Base-by-base conservation (phyloP, 2,329 filamentous ascomycete species). In the Aspergillus neoniger region DNA sequence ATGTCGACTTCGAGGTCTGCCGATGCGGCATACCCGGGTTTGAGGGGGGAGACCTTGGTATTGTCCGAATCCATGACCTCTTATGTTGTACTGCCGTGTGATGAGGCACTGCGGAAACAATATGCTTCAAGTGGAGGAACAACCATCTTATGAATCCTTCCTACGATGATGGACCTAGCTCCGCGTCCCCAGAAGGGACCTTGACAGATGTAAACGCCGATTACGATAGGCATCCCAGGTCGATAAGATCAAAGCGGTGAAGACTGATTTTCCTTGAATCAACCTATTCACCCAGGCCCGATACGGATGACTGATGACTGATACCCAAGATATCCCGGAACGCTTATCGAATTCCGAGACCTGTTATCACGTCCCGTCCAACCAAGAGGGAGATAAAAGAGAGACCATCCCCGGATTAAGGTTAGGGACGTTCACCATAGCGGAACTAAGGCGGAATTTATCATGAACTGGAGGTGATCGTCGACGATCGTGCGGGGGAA, bases 311-410 rank as follows among this genome's bases (percentile, higher is more conserved):
- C 21, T 14, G 51, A 56, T 58, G 48, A 21, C 44, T 39, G 58
- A 63, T 60, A 60, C 50, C 41, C 50, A 41, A 60, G 55, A 63
- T 58, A 57, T 57, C 57, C 55, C 64, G 64, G 64, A 65, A 65
- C 41, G 55, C 50, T 47, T 57, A 53, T 59, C 47, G 58, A 64
- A 63, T 65, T 65, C 64, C 64, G 64, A 64, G 62, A 58, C 28
- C 12, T 19, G 32, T 50, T 56, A 50, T 49, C 44, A n/a, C 48
- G 17, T 12, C 41, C 53, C 39, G 53, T 30, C 25, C 44, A 50
- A 49, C 43, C 32, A 39, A 43, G 19, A 41, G 15, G 5, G 14
- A 50, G n/a, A 17, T 8, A 30, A 6, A 17, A 19, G 25, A n/a
- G 3, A 28, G 25, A 17, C 41, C 43, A 14, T 17, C 53, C 14